phyloP scores from a whole-genome alignment of 345 rosid genomes.

The Sisymbrium altissimum region DNA sequence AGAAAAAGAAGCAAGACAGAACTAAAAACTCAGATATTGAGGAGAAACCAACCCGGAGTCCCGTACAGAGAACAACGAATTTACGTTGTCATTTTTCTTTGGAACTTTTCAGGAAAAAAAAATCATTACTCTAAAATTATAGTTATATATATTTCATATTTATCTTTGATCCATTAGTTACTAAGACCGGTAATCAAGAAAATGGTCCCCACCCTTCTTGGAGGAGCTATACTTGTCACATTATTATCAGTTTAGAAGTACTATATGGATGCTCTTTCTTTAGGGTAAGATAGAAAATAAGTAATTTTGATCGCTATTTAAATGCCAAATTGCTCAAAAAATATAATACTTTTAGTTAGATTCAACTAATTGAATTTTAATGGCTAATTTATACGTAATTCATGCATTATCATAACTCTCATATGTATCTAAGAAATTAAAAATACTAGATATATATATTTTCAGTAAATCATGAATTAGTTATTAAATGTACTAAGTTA shows the following conservation, averaged over 20 bases:
- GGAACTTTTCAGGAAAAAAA: not conserved
- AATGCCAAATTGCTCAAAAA: not conserved
- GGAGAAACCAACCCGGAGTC: not conserved
- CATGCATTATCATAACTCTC: not conserved
- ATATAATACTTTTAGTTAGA: not conserved
- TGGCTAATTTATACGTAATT: not conserved
- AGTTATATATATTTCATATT: not conserved
- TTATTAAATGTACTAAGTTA: not conserved
- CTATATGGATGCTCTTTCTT: not conserved
- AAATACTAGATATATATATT: too few species aligned
- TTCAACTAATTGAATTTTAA: not conserved
- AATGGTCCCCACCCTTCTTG: conserved; percentile 25
- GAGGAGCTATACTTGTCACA: conserved; percentile 5
- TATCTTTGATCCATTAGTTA: conserved; percentile 15
- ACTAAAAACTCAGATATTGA: conserved; percentile 19
- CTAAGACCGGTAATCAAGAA: conserved; percentile 25
- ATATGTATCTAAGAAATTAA: too few species aligned
- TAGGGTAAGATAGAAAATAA: too few species aligned
- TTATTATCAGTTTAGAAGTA: not conserved
- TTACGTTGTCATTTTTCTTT: conserved; percentile 2
- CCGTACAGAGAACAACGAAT: conserved; percentile 1
- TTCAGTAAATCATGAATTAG: not conserved
- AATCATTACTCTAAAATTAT: not conserved
- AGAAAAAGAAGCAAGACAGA: not conserved
- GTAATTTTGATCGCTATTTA: too few species aligned